Conservation (phyloP, 2,329 filamentous ascomycete genomes). For the Venturia oleaginea region DNA sequence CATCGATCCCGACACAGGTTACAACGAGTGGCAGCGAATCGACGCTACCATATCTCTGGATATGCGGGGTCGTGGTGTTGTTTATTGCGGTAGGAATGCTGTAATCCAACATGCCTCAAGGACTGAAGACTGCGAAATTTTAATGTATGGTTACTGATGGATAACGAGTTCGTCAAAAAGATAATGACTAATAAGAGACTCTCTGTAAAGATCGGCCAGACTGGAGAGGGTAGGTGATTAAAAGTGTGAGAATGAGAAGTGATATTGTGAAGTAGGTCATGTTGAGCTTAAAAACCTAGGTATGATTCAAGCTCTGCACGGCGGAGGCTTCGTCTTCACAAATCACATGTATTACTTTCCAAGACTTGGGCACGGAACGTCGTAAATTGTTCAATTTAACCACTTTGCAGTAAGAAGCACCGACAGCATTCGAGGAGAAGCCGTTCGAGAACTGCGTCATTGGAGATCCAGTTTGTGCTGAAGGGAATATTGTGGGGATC, state of each 20-base stretch:
- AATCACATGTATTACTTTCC: neutral
- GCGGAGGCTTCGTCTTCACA: neutral
- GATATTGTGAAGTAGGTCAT: too few species aligned
- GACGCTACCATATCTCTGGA: neutral
- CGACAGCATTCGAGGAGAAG: neutral
- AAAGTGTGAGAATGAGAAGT: too few species aligned
- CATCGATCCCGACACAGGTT: neutral
- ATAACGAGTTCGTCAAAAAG: neutral
- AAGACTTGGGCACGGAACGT: neutral
- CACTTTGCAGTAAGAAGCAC: neutral
- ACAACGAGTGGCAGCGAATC: neutral
- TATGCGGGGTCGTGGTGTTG: neutral
- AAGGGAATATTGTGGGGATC: neutral
- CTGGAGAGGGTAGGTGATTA: too few species aligned
- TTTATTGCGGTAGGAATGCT: neutral
- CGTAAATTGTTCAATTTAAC: neutral
- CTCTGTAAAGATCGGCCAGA: too few species aligned
- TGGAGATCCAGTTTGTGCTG: constrained; percentile 7
- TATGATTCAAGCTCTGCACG: neutral
- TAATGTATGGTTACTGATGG: neutral
- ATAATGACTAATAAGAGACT: neutral
- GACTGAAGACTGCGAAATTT: neutral
- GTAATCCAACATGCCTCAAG: neutral
- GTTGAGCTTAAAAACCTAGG: too few species aligned
- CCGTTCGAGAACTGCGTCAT: constrained; percentile 9